These are phyloP conservation scores for Fusarium annulatum DNA, from an alignment of 2,329 filamentous ascomycete genomes.

Conservation along the genomic window DNA sequence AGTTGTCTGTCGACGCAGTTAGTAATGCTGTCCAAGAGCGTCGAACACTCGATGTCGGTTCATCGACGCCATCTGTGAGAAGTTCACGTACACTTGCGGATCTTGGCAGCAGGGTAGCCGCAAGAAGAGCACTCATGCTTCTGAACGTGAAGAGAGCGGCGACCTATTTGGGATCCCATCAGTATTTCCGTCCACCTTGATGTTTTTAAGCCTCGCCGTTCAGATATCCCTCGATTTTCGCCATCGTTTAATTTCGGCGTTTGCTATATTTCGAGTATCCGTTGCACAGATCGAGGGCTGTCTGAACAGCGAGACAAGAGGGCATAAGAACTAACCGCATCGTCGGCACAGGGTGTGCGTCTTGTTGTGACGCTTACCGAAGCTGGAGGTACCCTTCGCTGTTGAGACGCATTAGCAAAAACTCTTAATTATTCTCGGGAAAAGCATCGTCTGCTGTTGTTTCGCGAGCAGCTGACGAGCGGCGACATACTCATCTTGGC, in stretches of 20 bases:
- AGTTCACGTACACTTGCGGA: conserved; percentile 90
- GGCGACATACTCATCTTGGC: conserved; percentile 68
- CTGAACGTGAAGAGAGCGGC: conserved; percentile 98
- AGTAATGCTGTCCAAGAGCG: conserved; percentile 22
- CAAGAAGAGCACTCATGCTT: conserved; percentile 97
- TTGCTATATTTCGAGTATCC: conserved; percentile 22
- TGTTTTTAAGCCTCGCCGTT: conserved; percentile 7
- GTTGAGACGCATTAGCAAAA: conserved; percentile 47
- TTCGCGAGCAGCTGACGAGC: conserved; percentile 27
- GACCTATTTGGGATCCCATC: conserved; percentile 67
- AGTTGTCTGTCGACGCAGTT: conserved; percentile 79
- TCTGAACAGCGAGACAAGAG: conserved; percentile 22
- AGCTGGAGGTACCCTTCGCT: conserved; percentile 70
- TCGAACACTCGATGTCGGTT: conserved; percentile 16
- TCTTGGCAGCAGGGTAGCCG: conserved; percentile 98
- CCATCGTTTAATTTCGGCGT: conserved; percentile 13
- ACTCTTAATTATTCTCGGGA: conserved; percentile 12
- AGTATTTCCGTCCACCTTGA: conserved; percentile 32
- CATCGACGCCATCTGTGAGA: conserved; percentile 6
- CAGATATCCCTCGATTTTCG: conserved; percentile 30
- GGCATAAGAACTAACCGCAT: conserved; percentile 79
- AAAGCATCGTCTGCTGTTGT: conserved; percentile 30
- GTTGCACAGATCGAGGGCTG: conserved; percentile 27
- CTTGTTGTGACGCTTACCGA: conserved; percentile 88
- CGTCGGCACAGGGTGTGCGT: conserved; percentile 98